These are phyloP conservation scores for Entomortierella beljakovae DNA, from an alignment of 192 early-diverging fungal species.

Conservation along the genomic window DNA sequence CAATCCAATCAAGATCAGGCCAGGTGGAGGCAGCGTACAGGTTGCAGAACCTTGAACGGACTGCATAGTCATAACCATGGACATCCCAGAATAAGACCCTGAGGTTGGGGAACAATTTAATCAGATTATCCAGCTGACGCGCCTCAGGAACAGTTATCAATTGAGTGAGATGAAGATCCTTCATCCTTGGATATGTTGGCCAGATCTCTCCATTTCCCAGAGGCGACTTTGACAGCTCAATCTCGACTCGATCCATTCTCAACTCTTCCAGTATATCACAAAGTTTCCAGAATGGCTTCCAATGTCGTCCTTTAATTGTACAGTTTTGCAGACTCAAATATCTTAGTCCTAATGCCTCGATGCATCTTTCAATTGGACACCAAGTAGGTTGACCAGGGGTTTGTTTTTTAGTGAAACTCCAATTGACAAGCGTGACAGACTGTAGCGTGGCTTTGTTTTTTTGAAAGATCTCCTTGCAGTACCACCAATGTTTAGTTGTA, in stretches of 20 bases:
- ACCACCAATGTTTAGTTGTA: not conserved
- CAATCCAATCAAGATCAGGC: conserved; percentile 17
- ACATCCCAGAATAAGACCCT: not conserved
- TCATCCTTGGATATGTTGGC: not conserved
- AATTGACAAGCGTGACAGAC: conserved; percentile 4
- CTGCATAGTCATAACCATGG: too few species aligned
- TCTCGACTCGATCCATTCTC: not conserved
- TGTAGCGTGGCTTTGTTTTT: conserved; percentile 4
- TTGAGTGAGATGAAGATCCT: not conserved
- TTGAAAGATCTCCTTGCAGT: not conserved
- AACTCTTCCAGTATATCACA: conserved; percentile 4
- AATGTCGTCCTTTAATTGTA: not conserved
- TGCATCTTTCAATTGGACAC: conserved; percentile 8
- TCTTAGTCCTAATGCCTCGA: not conserved
- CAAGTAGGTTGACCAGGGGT: not conserved
- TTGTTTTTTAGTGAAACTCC: not conserved
- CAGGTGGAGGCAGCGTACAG: not conserved
- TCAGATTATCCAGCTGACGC: too few species aligned
- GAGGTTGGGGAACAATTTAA: not conserved
- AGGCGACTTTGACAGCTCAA: not conserved
- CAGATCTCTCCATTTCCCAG: not conserved
- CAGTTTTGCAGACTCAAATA: conserved; percentile 9
- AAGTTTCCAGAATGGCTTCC: conserved; percentile 14
- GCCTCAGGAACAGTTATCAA: too few species aligned
- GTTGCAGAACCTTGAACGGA: not conserved